Base-by-base conservation (phyloP, 192 early-diverging fungal genomes). In the Coemansia sp. region DNA sequence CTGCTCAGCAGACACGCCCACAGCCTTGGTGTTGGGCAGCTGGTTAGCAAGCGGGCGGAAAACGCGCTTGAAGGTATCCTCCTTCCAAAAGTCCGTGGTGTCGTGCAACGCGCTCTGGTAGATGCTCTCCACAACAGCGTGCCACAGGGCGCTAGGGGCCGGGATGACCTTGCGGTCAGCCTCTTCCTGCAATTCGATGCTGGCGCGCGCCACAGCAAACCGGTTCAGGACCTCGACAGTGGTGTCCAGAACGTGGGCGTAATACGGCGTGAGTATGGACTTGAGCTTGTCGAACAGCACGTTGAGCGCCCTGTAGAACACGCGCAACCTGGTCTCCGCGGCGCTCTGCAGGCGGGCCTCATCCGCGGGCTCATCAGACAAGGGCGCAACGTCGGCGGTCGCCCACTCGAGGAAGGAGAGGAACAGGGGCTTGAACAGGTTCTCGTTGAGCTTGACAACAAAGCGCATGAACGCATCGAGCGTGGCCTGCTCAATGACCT, bases 341-440 rank as follows among this genome's bases (percentile, higher is more conserved):
- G 75, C 71, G n/a, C 51, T 67, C 68, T 82, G 74, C 37, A 32
- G 25, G 9, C 64, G 67, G 2, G 84, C 51, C 71, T 57, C 55
- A 85, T 53, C 67, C 67, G 81, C 67, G 55, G 2, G 68, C 66
- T 51, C 65, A 37, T 51, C 65, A 37, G 42, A 0, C 50, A 45
- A n/a, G 55, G 51, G 10, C 66, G 63, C 55, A 67, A 60, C 41
- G 45, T 68, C 75, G 5, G 66, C 63, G 14, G 69, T 74, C 7
- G 73, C 75, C 83, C 77, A 84, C 41, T 84, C 77, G 32, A 94
- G 84, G 45, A 94, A 76, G 74, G 93, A 92, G 63, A 95, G 80
- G 88, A 94, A 98, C 75, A 98, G 62, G 9, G 96, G 95, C 69
- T 92, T 93, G 92, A 99, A 99, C 45, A 94, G 78, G 15, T 90